Percentiles rank a stretch among this genome's conserved stretches.
These are phyloP conservation scores for Leccinum boreale DNA, from an alignment of 768 basidiomycete species.

Conservation along the genomic window DNA sequence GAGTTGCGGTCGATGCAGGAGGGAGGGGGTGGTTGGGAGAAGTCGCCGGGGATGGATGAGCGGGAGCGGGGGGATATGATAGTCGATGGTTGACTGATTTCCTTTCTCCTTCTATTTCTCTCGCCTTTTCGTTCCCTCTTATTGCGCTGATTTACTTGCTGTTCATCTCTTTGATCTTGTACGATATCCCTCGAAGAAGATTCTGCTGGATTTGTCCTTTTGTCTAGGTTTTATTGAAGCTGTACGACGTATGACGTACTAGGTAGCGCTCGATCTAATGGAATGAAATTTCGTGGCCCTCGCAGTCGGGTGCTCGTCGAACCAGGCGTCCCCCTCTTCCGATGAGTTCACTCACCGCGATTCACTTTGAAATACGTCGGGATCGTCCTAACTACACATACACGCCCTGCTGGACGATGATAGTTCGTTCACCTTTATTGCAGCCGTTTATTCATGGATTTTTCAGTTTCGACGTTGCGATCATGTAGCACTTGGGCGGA, in stretches of 20 bases:
- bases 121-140: background rate
- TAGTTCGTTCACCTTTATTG: conserved; percentile 32
- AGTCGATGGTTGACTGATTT: conserved; percentile 13
- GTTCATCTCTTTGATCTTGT: background rate
- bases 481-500: background rate
- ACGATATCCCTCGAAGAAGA: background rate
- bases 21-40: conserved; percentile 3
- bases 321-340: too few relatives aligned
- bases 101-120: background rate
- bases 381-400: conserved; percentile 17
- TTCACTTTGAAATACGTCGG: conserved; percentile 22
- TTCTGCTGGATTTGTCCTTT: background rate
- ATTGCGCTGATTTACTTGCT: background rate
- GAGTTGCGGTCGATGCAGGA: conserved; percentile 7
- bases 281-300: background rate
- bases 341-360: background rate
- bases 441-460: conserved; percentile 27
- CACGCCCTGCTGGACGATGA: conserved; percentile 46
- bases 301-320: background rate
- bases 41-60: background rate
- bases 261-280: background rate
- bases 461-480: background rate
- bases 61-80: conserved; percentile 14
- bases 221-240: background rate
- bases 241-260: background rate